Evolutionary conservation across 1,284 basidiomycete species (phyloP), one percentile per base, ranked within the genome.

Genomic region (Microbotryum silenes-acaulis): DNA sequence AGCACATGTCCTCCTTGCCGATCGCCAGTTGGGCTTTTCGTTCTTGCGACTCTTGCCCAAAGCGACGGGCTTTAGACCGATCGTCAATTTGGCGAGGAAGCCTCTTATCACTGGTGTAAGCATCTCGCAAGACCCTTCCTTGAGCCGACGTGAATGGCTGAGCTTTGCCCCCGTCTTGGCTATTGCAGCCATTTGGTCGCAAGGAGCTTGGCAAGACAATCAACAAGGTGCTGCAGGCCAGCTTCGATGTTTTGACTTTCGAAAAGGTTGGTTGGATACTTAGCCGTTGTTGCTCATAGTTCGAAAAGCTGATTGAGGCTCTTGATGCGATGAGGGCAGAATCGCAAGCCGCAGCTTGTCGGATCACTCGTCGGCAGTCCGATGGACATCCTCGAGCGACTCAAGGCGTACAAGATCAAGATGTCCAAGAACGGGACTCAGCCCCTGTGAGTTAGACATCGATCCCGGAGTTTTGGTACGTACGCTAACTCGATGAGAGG

Each of bases 21-120:
- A 85, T 65, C 81, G 88, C 4, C 83, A 77, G 65, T 79, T 93
- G 2, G 89, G 89, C 0, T 89, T 86, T 72, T 90, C 91, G 0
- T 88, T 88, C 64, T 85, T 97, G 8, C 83, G 96, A 3, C 79
- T 98, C 1, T 78, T 97, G 29, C 96, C 94, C 0, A 99, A 99
- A 75, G 91, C 93, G 59, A 89, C 83, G 4, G 93, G 94, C 0
- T 90, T 97, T 5, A 81, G 96, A 37, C 93, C 93, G 0, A 96
- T 99, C 63, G 89, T 97, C 44, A 98, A 98, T 73, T 78, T 98
- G 44, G 83, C 86, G 16, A 81, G 87, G 37, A 84, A 84, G 65
- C 80, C 81, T 48, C 63, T 72, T 5, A 72, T 74, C 16, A 72
- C 73, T 33, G 47, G 56, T 3, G 60, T 63, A n/a, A 45, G 57